Conservation (phyloP, 139 green algal species). For the Diplosphaera chodatii region DNA sequence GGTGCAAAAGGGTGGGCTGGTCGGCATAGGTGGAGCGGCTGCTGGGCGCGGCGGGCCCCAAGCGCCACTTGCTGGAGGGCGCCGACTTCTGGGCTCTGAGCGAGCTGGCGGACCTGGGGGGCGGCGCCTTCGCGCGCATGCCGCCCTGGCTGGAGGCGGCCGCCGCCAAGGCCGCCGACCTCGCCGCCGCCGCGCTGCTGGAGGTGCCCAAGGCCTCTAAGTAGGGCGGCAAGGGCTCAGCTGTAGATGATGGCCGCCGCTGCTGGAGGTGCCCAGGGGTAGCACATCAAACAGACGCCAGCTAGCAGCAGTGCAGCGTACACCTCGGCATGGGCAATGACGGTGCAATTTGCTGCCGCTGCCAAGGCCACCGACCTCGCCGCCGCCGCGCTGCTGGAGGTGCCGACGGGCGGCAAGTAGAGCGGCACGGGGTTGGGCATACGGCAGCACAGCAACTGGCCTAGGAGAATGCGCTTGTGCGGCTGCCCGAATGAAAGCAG, state of each 20-base stretch:
- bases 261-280: no score
- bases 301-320: no score
- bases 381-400: slow-evolving; percentile 3
- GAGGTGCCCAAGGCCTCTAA: neutral
- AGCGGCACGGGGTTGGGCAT: no score
- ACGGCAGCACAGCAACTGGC: no score
- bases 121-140: slow-evolving; percentile 13
- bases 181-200: slow-evolving; percentile 9
- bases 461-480: no score
- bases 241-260: no score
- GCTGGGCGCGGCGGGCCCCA: slow-evolving; percentile 6
- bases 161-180: neutral
- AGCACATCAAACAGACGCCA: no score
- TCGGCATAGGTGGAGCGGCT: slow-evolving; percentile 4
- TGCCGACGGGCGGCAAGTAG: neutral
- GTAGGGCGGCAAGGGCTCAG: no score
- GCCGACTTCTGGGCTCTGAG: slow-evolving; percentile 17
- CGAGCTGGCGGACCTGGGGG: slow-evolving; percentile 13
- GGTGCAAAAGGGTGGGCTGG: no score
- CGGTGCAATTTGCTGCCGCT: no score
- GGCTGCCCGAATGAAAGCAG: no score
- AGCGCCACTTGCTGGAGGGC: slow-evolving; percentile 16
- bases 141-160: slow-evolving; percentile 6
- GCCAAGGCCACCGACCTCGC: neutral
- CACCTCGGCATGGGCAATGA: no score